Conservation (phyloP, 2,329 filamentous ascomycete species). For the Neurospora sp. region DNA sequence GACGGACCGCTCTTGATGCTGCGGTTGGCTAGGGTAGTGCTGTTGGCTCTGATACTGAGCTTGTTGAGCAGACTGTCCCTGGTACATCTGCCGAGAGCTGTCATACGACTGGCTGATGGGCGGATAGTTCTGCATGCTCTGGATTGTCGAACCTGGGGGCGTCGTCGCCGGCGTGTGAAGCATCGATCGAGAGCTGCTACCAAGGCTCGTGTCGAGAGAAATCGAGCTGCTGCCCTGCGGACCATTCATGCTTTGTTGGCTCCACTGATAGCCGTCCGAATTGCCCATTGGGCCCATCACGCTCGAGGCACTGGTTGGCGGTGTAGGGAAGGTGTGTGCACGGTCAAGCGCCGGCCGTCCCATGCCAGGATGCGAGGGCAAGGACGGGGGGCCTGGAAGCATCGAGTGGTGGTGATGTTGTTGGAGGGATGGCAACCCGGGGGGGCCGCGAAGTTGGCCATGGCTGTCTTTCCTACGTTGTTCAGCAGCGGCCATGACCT, state of each 20-base stretch:
- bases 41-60: constrained; percentile 45
- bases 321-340: constrained; percentile 87
- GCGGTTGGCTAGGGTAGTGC: constrained; percentile 47
- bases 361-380: constrained; percentile 60
- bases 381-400: constrained; percentile 44
- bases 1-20: constrained; percentile 46
- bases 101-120: constrained; percentile 62
- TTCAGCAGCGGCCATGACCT: constrained; percentile 78
- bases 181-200: constrained; percentile 74
- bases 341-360: constrained; percentile 71
- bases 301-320: constrained; percentile 85
- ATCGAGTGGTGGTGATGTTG: constrained; percentile 51
- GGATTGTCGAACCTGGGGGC: constrained; percentile 66
- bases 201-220: constrained; percentile 71
- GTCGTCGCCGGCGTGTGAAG: constrained; percentile 86
- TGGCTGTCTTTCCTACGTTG: constrained; percentile 64
- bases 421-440: constrained; percentile 56
- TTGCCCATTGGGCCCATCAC: constrained; percentile 64
- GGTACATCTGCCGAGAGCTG: constrained; percentile 68
- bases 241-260: constrained; percentile 49
- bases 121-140: constrained; percentile 71
- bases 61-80: constrained; percentile 57
- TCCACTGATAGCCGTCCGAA: constrained; percentile 75
- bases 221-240: constrained; percentile 58
- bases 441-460: constrained; percentile 50